Base-by-base conservation (phyloP, 352 stramenopile species). In the Phytopythium cucurbitacearum region DNA sequence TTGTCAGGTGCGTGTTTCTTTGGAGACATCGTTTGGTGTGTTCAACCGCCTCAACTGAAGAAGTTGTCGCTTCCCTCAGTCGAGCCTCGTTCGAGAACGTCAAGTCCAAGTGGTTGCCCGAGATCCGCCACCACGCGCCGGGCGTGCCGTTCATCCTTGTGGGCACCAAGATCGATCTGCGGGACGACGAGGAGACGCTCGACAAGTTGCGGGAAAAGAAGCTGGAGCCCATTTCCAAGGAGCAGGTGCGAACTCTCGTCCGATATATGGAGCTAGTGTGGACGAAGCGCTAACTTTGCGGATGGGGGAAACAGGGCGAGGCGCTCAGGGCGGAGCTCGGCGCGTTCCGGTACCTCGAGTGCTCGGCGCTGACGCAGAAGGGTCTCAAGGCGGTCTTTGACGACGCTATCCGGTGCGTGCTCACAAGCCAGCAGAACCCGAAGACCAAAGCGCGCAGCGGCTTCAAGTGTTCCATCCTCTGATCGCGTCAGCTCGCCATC, bases 71-170 rank as follows among this genome's bases (percentile, higher is more conserved):
- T 33, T 15, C 32, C 53, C 61, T 7, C 48, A 96, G 83, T 58
- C 86, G 85, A 13, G 87, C 84, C 5, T 97, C 87, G 7, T 98
- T 98, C 65, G 93, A 98, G 60, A 98, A 98, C 66, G 89, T 98
- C 41, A 92, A 92, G 62, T 89, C 85, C 60, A 98, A 98, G 64
- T 97, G 89, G 89, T 71, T 92, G 34, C 87, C 87, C 1, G 90
- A 97, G 64, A 94, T 97, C 59, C 76, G 82, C 53, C 85, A 95
- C 56, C 80, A 96, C 52, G 81, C 85, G 12, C 88, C 85, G 4
- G 84, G 87, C 36, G 88, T 98, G 36, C 94, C 94, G 3, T 98
- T 98, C 69, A 97, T 98, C 58, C 75, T 98, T 13, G 92, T 98
- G 0, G 94, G 95, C 35, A 98, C 91, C n/a, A 98, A 98, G 70